These are phyloP conservation scores for Exsudoporus frostii DNA, from an alignment of 768 basidiomycete species.

Conservation along the genomic window DNA sequence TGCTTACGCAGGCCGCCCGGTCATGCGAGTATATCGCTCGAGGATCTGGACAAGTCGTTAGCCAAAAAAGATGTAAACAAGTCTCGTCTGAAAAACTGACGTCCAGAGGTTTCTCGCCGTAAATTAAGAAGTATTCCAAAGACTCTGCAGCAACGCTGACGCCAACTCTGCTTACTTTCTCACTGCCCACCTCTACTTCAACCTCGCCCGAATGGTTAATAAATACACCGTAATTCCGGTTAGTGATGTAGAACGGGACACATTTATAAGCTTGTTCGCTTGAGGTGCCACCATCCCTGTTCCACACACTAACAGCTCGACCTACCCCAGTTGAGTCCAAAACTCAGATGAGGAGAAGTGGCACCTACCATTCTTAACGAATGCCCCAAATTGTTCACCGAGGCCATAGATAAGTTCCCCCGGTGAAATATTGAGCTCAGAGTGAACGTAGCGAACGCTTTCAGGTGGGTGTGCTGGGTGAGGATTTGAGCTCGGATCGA, in stretches of 20 bases:
- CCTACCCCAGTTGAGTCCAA: conserved; percentile 32
- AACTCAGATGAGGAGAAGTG: conserved; percentile 20
- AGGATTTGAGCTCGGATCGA: conserved; percentile 59
- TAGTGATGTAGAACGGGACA: conserved; percentile 67
- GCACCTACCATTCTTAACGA: conserved; percentile 70
- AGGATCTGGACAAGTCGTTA: conserved; percentile 12
- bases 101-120: conserved; percentile 63
- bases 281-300: conserved; percentile 73
- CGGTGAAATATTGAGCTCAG: conserved; percentile 62
- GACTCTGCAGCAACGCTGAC: conserved; percentile 59
- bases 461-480: conserved; percentile 41
- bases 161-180: conserved; percentile 63
- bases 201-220: conserved; percentile 76
- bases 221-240: conserved; percentile 71
- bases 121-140: conserved; percentile 70
- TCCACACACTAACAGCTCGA: conserved; percentile 63
- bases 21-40: conserved; percentile 21
- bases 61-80: neutral
- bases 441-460: conserved; percentile 45
- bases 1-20: conserved; percentile 17
- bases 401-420: conserved; percentile 73
- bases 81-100: conserved; percentile 12
- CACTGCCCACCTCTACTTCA: conserved; percentile 68
- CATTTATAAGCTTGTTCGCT: conserved; percentile 67
- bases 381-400: conserved; percentile 72